Percentiles rank a stretch among this genome's conserved stretches.
Evolutionary conservation across 2,329 filamentous ascomycete genomes (phyloP).

Genomic region (Fusarium sp.): DNA sequence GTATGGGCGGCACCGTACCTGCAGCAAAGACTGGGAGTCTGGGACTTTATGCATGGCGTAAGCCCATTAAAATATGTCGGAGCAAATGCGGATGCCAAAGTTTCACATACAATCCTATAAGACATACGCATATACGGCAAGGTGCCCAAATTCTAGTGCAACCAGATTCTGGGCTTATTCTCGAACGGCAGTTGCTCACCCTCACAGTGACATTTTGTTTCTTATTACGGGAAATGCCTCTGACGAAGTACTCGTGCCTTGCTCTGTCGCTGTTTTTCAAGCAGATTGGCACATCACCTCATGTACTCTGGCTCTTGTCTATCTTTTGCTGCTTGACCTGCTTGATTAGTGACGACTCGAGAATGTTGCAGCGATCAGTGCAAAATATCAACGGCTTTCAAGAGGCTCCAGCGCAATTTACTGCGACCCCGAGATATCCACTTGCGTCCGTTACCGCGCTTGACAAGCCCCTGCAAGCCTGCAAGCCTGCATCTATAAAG

Average conservation of each 20-base stretch:
- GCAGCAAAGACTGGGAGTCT: constrained; percentile 29
- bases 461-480: constrained; percentile 30
- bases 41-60: constrained; percentile 9
- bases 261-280: background rate
- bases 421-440: constrained; percentile 36
- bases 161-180: background rate
- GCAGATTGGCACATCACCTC: background rate
- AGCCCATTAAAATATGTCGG: background rate
- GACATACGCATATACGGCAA: background rate
- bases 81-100: constrained; percentile 1
- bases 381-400: constrained; percentile 8
- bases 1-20: constrained; percentile 38
- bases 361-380: background rate
- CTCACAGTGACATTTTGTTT: background rate
- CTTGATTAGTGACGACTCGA: background rate
- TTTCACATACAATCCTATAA: constrained; percentile 1
- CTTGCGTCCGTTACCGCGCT: constrained; percentile 14
- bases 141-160: background rate
- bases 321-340: background rate
- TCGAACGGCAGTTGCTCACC: background rate
- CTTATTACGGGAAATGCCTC: background rate
- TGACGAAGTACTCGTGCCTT: background rate
- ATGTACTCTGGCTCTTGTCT: background rate
- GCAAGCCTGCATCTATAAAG: background rate
- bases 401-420: constrained; percentile 38